Percentiles rank a stretch among this genome's conserved stretches.
phyloP scores from a whole-genome alignment of 768 basidiomycete genomes.

The Crucibulum laeve region DNA sequence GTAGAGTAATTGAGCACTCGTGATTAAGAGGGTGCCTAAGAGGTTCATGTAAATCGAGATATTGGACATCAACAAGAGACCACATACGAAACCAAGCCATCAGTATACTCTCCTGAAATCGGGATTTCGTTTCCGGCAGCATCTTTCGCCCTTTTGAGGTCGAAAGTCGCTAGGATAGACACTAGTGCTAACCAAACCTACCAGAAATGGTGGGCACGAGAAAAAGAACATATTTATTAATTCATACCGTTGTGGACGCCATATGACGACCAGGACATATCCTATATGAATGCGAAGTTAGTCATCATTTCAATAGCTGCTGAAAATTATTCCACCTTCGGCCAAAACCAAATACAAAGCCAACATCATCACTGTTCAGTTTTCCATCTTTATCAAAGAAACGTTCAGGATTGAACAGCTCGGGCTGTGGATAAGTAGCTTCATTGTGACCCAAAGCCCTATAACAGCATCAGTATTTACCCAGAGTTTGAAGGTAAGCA shows the following conservation, averaged over 20 bases:
- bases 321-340: conserved; percentile 14
- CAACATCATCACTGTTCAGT: conserved; percentile 13
- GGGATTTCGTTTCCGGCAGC: conserved; percentile 7
- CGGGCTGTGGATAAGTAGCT: conserved; percentile 24
- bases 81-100: conserved; percentile 7
- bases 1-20: no score
- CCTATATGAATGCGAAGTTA: no score
- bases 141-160: conserved; percentile 13
- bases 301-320: neutral
- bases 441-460: conserved; percentile 29
- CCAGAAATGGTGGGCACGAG: neutral
- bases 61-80: no score
- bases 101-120: conserved; percentile 7
- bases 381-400: conserved; percentile 18
- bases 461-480: neutral
- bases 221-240: neutral
- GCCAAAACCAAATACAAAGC: conserved; percentile 22
- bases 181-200: conserved; percentile 13
- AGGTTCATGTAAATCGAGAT: no score
- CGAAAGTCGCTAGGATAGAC: conserved; percentile 12
- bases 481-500: neutral
- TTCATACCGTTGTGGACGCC: conserved; percentile 10
- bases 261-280: conserved; percentile 14
- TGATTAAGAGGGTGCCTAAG: no score
- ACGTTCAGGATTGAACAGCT: conserved; percentile 30